These are phyloP conservation scores for Tetrahymena thermophila DNA, from an alignment of 73 alveolate genomes.

Conservation along the genomic window DNA sequence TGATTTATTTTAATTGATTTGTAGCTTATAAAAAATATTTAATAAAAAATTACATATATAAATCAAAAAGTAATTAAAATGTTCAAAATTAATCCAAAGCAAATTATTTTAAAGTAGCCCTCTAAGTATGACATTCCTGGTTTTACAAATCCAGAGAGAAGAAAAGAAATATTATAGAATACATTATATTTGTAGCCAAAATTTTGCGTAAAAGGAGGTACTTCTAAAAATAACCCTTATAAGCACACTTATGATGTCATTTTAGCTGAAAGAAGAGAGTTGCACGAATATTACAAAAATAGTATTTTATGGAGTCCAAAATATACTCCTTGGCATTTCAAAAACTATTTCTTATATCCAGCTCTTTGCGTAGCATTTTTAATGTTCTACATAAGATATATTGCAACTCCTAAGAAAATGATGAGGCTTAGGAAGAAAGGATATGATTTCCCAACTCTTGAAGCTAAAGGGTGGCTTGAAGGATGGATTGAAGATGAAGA, in stretches of 20 bases:
- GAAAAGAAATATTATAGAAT: slow-evolving; percentile 26
- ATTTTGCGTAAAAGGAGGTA: slow-evolving; percentile 38
- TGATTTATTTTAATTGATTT: no score
- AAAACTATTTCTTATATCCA: slow-evolving; percentile 22
- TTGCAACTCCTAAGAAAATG: slow-evolving; percentile 34
- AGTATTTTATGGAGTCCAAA: slow-evolving; percentile 38
- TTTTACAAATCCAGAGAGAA: slow-evolving; percentile 6
- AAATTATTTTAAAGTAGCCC: neutral
- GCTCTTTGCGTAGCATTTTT: slow-evolving; percentile 30
- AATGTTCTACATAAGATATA: slow-evolving; percentile 32
- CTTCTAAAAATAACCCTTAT: slow-evolving; percentile 29
- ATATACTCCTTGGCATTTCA: slow-evolving; percentile 32
- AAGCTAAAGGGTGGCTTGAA: slow-evolving; percentile 30
- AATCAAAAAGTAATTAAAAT: neutral
- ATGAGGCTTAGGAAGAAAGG: slow-evolving; percentile 27
- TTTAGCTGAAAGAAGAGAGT: slow-evolving; percentile 25
- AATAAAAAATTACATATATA: no score
- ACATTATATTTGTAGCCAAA: slow-evolving; percentile 14
- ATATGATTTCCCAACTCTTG: slow-evolving; percentile 31
- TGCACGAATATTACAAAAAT: slow-evolving; percentile 31
- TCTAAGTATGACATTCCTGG: neutral
- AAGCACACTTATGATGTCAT: slow-evolving; percentile 33
- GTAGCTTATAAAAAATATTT: neutral
- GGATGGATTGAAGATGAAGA: slow-evolving; percentile 47
- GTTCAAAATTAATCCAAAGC: neutral